These are phyloP conservation scores for Penicillium pancosmium DNA, from an alignment of 495 filamentous ascomycete species.

Conservation along the genomic window DNA sequence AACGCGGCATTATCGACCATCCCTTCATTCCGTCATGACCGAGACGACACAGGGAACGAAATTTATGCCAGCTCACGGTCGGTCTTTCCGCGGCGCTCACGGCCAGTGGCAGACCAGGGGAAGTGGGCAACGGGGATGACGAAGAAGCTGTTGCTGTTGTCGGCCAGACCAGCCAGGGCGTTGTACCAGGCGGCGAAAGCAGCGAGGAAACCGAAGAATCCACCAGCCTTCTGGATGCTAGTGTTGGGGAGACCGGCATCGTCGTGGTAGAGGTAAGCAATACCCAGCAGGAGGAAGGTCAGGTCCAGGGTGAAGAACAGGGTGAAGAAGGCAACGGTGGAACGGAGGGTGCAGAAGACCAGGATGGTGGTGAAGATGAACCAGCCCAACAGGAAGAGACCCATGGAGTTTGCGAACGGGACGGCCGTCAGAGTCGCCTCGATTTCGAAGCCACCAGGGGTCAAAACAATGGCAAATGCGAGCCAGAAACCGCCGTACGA, in stretches of 20 bases:
- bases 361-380: constrained; percentile 97
- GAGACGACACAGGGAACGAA: not conserved
- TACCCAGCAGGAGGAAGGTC: constrained; percentile 85
- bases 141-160: constrained; percentile 91
- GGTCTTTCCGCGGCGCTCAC: constrained; percentile 56
- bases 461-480: constrained; percentile 84
- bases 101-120: constrained; percentile 92
- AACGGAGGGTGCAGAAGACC: constrained; percentile 85
- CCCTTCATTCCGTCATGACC: constrained; percentile 1
- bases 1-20: constrained; percentile 6
- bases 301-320: constrained; percentile 95
- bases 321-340: constrained; percentile 93
- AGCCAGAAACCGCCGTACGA: constrained; percentile 99
- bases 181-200: constrained; percentile 98
- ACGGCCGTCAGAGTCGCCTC: constrained; percentile 11
- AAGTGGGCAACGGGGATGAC: constrained; percentile 93
- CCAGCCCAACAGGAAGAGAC: constrained; percentile 90
- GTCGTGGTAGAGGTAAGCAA: constrained; percentile 64
- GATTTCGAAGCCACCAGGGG: constrained; percentile 74
- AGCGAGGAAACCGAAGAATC: constrained; percentile 83
- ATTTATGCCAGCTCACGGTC: constrained; percentile 44
- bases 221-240: constrained; percentile 73
- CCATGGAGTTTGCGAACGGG: constrained; percentile 69
- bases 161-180: constrained; percentile 91
- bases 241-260: constrained; percentile 44